These are phyloP conservation scores for Mortierella hygrophila DNA, from an alignment of 192 early-diverging fungal species.

Conservation along the genomic window DNA sequence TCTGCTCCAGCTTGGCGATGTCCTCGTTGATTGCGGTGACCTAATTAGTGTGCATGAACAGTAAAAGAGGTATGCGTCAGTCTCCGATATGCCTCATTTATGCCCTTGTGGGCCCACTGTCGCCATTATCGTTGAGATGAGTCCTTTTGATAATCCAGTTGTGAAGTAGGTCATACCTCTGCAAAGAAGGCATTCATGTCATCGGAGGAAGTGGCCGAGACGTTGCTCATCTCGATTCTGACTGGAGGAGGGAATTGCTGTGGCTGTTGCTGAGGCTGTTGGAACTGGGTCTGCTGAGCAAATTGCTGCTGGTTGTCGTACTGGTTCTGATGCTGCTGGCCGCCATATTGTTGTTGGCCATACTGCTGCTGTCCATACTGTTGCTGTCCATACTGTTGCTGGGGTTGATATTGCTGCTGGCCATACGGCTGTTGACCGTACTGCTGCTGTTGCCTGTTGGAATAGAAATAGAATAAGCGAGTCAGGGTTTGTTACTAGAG, in stretches of 20 bases:
- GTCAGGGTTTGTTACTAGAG: background rate
- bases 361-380: constrained; percentile 28
- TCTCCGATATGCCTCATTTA: background rate
- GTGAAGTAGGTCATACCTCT: constrained; percentile 20
- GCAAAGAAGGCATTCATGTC: constrained; percentile 42
- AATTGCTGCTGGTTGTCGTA: constrained; percentile 17
- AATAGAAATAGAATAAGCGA: background rate
- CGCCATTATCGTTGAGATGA: no score
- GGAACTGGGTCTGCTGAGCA: constrained; percentile 7
- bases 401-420: constrained; percentile 18
- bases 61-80: background rate
- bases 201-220: constrained; percentile 14
- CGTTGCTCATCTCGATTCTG: constrained; percentile 45
- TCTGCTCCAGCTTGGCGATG: constrained; percentile 39
- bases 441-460: constrained; percentile 3
- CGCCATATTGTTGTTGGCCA: constrained; percentile 15
- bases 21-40: constrained; percentile 47
- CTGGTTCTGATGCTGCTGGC: background rate
- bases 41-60: constrained; percentile 9
- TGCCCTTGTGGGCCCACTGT: no score
- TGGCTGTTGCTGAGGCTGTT: constrained; percentile 3
- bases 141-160: background rate
- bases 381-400: constrained; percentile 13
- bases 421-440: constrained; percentile 1
- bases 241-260: constrained; percentile 33